Conservation (phyloP, 495 filamentous ascomycete genomes). For the Daldinia concentrica region DNA sequence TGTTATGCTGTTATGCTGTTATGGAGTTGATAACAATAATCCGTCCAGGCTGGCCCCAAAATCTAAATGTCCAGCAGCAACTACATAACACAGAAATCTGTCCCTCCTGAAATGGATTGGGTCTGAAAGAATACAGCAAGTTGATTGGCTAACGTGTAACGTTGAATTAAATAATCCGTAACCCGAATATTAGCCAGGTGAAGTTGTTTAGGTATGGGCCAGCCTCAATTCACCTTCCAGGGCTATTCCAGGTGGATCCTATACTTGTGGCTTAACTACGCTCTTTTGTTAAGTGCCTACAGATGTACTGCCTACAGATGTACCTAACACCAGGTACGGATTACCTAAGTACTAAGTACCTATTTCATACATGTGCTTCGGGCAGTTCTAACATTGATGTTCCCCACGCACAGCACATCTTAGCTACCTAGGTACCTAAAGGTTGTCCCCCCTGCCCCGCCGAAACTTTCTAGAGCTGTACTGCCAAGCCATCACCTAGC, state of each 20-base stretch:
- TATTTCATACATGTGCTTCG: background rate
- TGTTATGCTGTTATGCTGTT: slow-evolving; percentile 18
- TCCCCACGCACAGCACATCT: background rate
- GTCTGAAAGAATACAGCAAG: slow-evolving; percentile 1
- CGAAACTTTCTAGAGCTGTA: slow-evolving; percentile 48
- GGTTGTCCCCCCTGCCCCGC: slow-evolving; percentile 56
- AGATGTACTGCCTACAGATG: too few species aligned
- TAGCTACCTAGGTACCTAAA: too few species aligned
- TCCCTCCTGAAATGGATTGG: slow-evolving; percentile 46
- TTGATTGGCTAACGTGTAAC: slow-evolving; percentile 23
- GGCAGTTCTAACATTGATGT: too few species aligned
- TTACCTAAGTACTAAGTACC: too few species aligned
- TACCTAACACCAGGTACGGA: background rate
- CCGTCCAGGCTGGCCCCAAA: slow-evolving; percentile 37
- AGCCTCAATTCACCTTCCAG: slow-evolving; percentile 18
- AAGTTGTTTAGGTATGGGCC: background rate
- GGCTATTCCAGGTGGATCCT: background rate
- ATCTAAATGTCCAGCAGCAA: slow-evolving; percentile 16
- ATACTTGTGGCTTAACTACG: slow-evolving; percentile 13
- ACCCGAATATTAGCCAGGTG: slow-evolving; percentile 29
- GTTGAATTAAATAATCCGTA: slow-evolving; percentile 34
- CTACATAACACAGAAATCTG: slow-evolving; percentile 43
- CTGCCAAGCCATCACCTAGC: slow-evolving; percentile 2
- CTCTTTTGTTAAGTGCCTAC: background rate
- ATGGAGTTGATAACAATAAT: slow-evolving; percentile 28